These are phyloP conservation scores for Cordyceps sp. DNA, from an alignment of 2,329 filamentous ascomycete species.

Conservation along the genomic window DNA sequence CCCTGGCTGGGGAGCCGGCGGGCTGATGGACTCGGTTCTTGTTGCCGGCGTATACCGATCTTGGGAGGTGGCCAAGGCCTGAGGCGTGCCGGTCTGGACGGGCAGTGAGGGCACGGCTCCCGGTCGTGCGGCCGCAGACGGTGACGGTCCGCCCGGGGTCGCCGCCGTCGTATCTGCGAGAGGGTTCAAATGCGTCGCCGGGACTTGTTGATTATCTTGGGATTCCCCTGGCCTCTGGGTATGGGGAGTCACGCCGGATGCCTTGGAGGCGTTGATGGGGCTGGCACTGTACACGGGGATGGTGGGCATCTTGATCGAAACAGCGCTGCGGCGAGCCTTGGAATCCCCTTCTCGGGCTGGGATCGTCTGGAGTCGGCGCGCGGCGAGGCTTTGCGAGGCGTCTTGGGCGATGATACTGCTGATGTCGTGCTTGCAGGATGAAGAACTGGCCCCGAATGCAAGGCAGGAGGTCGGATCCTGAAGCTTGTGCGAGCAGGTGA, in stretches of 20 bases:
- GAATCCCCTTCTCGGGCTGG: no score
- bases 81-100: slow-evolving; percentile 21
- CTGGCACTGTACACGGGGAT: slow-evolving; percentile 42
- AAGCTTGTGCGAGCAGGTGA: no score
- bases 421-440: no score
- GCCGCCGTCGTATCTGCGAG: no score
- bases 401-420: no score
- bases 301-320: slow-evolving; percentile 34
- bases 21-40: slow-evolving; percentile 13
- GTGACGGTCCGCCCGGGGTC: no score
- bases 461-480: no score
- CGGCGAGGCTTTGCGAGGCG: no score
- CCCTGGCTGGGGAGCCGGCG: slow-evolving; percentile 40
- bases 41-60: slow-evolving; percentile 25
- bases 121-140: slow-evolving; percentile 23
- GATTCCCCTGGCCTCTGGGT: slow-evolving; percentile 12
- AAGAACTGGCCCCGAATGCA: no score
- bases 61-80: slow-evolving; percentile 16
- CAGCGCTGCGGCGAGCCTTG: background rate
- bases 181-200: no score
- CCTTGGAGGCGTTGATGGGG: slow-evolving; percentile 40
- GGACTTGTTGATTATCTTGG: no score
- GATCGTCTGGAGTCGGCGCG: no score
- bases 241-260: slow-evolving; percentile 29
- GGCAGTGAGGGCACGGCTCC: slow-evolving; percentile 28